Evolutionary conservation across 208 protist species (phyloP), one percentile per base, ranked within the genome.

Genomic region (Vickermania spadyakhi): DNA sequence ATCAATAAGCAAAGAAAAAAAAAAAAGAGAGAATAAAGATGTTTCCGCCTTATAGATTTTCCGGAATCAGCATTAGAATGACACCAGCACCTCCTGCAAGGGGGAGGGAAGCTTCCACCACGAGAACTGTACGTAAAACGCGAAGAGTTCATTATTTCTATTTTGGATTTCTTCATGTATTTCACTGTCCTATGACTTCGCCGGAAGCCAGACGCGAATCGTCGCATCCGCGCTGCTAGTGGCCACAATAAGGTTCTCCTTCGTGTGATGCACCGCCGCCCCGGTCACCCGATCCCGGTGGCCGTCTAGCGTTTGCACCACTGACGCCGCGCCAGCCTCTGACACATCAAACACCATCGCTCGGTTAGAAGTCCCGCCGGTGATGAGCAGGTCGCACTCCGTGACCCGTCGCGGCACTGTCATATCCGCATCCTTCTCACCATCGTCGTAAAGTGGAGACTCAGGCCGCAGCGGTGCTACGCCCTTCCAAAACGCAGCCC

Each of bases 271-370:
- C 60, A 91, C 64, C 4, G 75, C 62, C 55, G 80, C 85, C 0
- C 78, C 84, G n/a, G 83, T 81, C 18, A 94, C 84, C 26, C 84
- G 77, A 50, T 91, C 88, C n/a, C 84, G 66, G 60, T 94, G 88
- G 2, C 88, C 88, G 59, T 90, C 82, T 52, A 94, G 72, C 2
- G 69, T 56, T 68, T 94, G 80, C 56, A 94, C 53, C 57, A 92
- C 58, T 21, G 62, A 30, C 14, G 64, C 58, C 2, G 29, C 73
- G 23, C 79, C 81, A 28, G 81, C 76, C 31, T 92, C 84, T 7
- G 84, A 86, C n/a, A 90, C 76, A 56, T 94, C 84, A 53, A 83
- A 89, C 45, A 94, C 75, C 52, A 72, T 73, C 13, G 84, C 88
- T 0, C 77, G 83, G 74, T 92, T 88, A 55, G 88, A 84, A 0